Conservation (phyloP, 2,329 filamentous ascomycete genomes). For the Fonsecaea erecta region DNA sequence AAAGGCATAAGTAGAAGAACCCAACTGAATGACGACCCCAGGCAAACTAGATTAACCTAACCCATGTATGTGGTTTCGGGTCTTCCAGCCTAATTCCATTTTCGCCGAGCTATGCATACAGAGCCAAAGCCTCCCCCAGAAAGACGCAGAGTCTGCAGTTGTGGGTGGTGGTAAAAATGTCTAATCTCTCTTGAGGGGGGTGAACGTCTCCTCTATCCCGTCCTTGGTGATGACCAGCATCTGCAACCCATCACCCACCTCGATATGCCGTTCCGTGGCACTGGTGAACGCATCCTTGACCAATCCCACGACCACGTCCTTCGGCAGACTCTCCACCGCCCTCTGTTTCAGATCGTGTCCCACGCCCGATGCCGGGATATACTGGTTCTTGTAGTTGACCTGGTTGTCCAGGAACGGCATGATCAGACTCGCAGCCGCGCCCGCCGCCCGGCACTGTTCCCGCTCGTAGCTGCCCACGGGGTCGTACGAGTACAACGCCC, state of each 20-base stretch:
- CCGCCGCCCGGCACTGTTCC: slow-evolving; percentile 92
- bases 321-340: slow-evolving; percentile 63
- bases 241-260: slow-evolving; percentile 95
- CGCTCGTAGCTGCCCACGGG: slow-evolving; percentile 97
- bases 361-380: slow-evolving; percentile 80
- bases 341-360: slow-evolving; percentile 77
- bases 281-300: slow-evolving; percentile 98
- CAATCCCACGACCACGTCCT: slow-evolving; percentile 75
- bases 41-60: not conserved
- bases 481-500: slow-evolving; percentile 95
- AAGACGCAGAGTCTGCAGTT: not conserved
- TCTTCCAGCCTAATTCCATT: slow-evolving; percentile 6
- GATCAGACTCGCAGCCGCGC: slow-evolving; percentile 89
- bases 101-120: slow-evolving; percentile 32
- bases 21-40: not conserved
- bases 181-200: slow-evolving; percentile 89
- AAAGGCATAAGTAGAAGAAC: slow-evolving; percentile 14
- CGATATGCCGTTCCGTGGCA: slow-evolving; percentile 97
- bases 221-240: slow-evolving; percentile 89
- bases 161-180: too few relatives aligned
- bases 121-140: slow-evolving; percentile 12
- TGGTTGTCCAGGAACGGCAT: slow-evolving; percentile 99
- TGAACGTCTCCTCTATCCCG: slow-evolving; percentile 83
- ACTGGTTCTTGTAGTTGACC: slow-evolving; percentile 99
- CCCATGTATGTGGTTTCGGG: slow-evolving; percentile 5